phyloP scores from a whole-genome alignment of 345 rosid species.

The Leavenworthia alabamica region DNA sequence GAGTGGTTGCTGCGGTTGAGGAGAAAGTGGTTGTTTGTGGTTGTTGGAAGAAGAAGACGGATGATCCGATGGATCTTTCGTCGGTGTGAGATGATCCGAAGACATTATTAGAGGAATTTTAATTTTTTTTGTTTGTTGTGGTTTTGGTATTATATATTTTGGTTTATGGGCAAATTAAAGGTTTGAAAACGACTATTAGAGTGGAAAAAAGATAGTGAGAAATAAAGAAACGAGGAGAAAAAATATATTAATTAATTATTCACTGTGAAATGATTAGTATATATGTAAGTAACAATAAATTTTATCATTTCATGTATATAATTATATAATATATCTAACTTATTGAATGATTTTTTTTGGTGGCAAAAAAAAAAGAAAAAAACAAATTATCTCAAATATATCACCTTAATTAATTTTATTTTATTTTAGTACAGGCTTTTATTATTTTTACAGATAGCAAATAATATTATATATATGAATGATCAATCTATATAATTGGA shows the following conservation, averaged over 20 bases:
- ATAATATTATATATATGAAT: background rate
- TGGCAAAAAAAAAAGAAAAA: too few relatives aligned
- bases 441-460: background rate
- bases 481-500: conserved; percentile 16
- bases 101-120: conserved; percentile 18
- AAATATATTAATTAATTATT: background rate
- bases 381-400: too few relatives aligned
- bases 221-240: conserved; percentile 12
- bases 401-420: background rate
- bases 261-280: conserved; percentile 4
- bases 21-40: conserved; percentile 11
- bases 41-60: conserved; percentile 22
- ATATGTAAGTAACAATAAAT: background rate
- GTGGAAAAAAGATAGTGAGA: conserved; percentile 9
- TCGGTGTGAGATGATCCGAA: conserved; percentile 24
- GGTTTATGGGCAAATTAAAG: conserved; percentile 10
- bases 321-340: background rate
- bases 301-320: conserved; percentile 7
- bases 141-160: conserved; percentile 11
- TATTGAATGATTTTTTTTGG: background rate
- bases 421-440: background rate
- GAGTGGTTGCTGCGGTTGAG: conserved; percentile 33
- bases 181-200: conserved; percentile 13
- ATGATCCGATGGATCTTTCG: conserved; percentile 31
- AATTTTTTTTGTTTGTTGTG: background rate